A percentile compares a stretch with the other conserved stretches of the same genome.
Conservation (phyloP, 257 asterid species). For the Petrea volubilis region DNA sequence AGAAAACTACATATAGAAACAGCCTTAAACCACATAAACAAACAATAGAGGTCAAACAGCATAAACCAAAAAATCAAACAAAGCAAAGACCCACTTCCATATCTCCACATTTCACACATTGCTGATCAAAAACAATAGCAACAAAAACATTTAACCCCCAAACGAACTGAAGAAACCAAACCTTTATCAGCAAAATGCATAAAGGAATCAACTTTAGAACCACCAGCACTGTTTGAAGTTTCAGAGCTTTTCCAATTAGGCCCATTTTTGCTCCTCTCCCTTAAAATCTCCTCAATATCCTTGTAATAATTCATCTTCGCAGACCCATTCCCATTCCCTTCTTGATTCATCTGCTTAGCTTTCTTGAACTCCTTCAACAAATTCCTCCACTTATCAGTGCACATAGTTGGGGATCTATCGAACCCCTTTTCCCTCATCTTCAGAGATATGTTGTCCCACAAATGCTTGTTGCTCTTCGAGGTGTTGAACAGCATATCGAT, state of each 20-base stretch:
- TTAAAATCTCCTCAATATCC: conserved; percentile 76
- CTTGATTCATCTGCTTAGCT: conserved; percentile 58
- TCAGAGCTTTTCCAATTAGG: conserved; percentile 45
- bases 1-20: conserved; percentile 3
- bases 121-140: background rate
- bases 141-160: background rate
- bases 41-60: background rate
- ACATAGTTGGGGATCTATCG: conserved; percentile 91
- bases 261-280: conserved; percentile 55
- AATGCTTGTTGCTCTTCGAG: conserved; percentile 76
- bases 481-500: conserved; percentile 76
- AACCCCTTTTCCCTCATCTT: conserved; percentile 93
- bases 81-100: background rate
- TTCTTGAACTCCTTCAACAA: conserved; percentile 84
- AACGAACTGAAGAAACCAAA: conserved; percentile 1
- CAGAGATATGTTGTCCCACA: conserved; percentile 84
- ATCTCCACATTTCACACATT: background rate
- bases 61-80: background rate
- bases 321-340: conserved; percentile 45
- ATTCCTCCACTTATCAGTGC: conserved; percentile 96
- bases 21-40: background rate
- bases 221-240: conserved; percentile 25
- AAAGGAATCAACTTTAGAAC: conserved; percentile 63
- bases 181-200: conserved; percentile 89
- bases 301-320: conserved; percentile 65